phyloP scores from a whole-genome alignment of 306 rosid genomes.

The Gynostemma pentaphyllum region DNA sequence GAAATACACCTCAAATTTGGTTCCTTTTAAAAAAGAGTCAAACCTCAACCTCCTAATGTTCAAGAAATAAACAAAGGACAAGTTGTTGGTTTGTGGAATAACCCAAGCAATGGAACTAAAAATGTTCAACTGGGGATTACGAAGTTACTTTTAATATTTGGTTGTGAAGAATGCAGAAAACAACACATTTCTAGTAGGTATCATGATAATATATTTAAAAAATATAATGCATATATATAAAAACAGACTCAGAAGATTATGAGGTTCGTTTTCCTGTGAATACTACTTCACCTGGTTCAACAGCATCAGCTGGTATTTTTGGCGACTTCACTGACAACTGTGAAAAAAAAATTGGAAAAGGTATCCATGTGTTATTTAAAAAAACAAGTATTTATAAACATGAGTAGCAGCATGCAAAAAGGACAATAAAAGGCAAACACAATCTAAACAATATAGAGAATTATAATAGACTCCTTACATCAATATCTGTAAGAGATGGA shows the following conservation, averaged over 20 bases:
- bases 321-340: slow-evolving; percentile 82
- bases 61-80: neutral
- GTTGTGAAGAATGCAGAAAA: neutral
- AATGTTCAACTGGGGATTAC: neutral
- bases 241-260: slow-evolving; percentile 25
- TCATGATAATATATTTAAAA: slow-evolving; percentile 1
- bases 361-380: too few species aligned
- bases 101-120: neutral
- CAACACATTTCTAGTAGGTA: neutral
- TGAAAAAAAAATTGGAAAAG: slow-evolving; percentile 17
- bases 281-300: slow-evolving; percentile 81
- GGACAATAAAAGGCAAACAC: neutral
- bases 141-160: neutral
- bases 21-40: neutral
- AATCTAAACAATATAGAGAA: slow-evolving; percentile 1
- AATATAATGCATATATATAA: slow-evolving; percentile 32
- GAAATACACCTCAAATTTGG: neutral
- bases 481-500: slow-evolving; percentile 74
- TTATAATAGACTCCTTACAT: slow-evolving; percentile 43
- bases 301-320: slow-evolving; percentile 36
- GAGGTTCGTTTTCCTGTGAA: slow-evolving; percentile 32
- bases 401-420: neutral
- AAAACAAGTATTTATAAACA: neutral
- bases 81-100: neutral
- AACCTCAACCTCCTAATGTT: neutral